Percentiles rank a stretch among this genome's conserved stretches.
These are phyloP conservation scores for Leptodontidium sp. DNA, from an alignment of 2,329 filamentous ascomycete genomes.

Conservation along the genomic window DNA sequence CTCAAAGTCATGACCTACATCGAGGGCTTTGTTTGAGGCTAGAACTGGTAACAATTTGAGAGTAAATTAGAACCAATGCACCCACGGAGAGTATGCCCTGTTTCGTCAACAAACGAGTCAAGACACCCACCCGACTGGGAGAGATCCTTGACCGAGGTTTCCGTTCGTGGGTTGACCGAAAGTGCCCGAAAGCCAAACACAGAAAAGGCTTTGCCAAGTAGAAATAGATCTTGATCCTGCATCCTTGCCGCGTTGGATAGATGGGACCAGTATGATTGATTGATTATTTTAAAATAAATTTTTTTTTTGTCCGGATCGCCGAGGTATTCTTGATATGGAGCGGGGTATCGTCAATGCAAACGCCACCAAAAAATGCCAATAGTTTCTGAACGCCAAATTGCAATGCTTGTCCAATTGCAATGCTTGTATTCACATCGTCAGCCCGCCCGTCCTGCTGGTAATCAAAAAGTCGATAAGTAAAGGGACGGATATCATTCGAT, in stretches of 20 bases:
- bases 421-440: background rate
- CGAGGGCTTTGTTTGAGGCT: too few relatives aligned
- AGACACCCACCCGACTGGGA: background rate
- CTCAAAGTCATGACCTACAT: too few relatives aligned
- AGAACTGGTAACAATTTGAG: too few relatives aligned
- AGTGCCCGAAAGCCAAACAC: background rate
- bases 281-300: background rate
- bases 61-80: background rate
- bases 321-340: conserved; percentile 23
- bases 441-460: background rate
- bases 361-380: conserved; percentile 24
- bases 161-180: background rate
- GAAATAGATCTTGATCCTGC: conserved; percentile 1
- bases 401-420: background rate
- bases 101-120: background rate
- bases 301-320: background rate
- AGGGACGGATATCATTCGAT: conserved; percentile 15
- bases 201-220: conserved; percentile 11
- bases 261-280: background rate
- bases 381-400: conserved; percentile 11
- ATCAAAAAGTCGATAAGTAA: background rate
- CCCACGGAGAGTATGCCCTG: background rate
- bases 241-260: background rate
- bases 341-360: conserved; percentile 27
- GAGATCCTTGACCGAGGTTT: background rate